A percentile compares a stretch with the other conserved stretches of the same genome.
Conservation (phyloP, 164 flowering plant species). For the Vitis vinifera region DNA sequence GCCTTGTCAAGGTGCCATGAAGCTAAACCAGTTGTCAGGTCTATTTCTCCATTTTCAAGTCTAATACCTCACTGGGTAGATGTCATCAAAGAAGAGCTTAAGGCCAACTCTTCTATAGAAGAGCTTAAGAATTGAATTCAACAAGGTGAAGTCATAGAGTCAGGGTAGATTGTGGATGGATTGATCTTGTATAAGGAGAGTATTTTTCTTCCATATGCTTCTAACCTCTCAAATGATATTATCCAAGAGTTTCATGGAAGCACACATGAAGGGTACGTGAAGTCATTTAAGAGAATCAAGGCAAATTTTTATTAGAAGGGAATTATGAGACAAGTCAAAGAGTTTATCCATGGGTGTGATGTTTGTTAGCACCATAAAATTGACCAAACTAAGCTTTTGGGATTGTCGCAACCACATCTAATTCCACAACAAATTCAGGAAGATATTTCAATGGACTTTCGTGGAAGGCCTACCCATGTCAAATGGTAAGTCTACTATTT, state of each 20-base stretch:
- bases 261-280: conserved; percentile 2
- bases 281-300: neutral
- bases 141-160: too few relatives aligned
- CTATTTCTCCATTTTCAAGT: too few relatives aligned
- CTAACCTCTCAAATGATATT: too few relatives aligned
- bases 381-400: neutral
- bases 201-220: too few relatives aligned
- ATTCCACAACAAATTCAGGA: neutral
- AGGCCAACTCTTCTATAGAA: too few relatives aligned
- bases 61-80: too few relatives aligned
- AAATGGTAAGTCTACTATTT: neutral
- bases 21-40: too few relatives aligned
- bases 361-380: neutral
- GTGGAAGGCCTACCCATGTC: neutral
- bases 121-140: too few relatives aligned
- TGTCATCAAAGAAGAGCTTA: too few relatives aligned
- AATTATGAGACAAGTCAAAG: neutral
- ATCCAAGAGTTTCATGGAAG: too few relatives aligned
- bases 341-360: neutral
- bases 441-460: conserved; percentile 11
- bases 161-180: too few relatives aligned
- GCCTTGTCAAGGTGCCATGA: neutral
- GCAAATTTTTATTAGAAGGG: conserved; percentile 9
- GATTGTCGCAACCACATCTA: neutral
- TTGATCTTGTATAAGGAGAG: too few relatives aligned